Conservation (phyloP, 441 rosid species). For the Populus hybrid region DNA sequence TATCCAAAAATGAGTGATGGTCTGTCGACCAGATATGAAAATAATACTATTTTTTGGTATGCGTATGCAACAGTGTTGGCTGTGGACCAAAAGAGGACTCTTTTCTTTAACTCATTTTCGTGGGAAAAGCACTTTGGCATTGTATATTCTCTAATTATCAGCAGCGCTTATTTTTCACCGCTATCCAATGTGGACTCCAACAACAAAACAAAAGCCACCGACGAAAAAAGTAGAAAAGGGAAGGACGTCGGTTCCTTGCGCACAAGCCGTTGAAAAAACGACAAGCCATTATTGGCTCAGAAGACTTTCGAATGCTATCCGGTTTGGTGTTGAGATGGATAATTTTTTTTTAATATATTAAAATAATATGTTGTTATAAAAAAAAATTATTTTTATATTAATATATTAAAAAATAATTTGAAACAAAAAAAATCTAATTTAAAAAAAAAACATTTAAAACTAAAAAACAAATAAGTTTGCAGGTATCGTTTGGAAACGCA, state of each 20-base stretch:
- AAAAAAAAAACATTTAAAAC: too few relatives aligned
- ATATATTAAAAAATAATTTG: too few relatives aligned
- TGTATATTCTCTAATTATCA: background rate
- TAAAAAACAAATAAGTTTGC: accelerated
- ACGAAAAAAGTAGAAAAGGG: background rate
- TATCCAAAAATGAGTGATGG: too few relatives aligned
- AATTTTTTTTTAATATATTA: too few relatives aligned
- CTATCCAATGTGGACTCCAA: slow-evolving; percentile 11
- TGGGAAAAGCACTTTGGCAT: background rate
- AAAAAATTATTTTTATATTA: too few relatives aligned
- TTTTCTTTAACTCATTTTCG: background rate
- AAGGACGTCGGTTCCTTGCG: background rate
- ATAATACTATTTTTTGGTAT: too few relatives aligned
- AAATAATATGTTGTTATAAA: too few relatives aligned
- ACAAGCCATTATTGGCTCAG: background rate
- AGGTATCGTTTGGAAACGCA: too few relatives aligned
- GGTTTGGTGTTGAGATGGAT: too few relatives aligned
- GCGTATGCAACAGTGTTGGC: background rate
- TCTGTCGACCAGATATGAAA: too few relatives aligned
- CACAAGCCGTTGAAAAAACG: background rate
- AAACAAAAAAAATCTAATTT: too few relatives aligned
- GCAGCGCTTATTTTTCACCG: background rate
- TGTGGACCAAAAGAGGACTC: background rate
- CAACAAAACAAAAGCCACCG: background rate
- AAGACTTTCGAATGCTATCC: background rate